Conservation (phyloP, 202 grass and related monocot genomes). For the Carex arenaria region DNA sequence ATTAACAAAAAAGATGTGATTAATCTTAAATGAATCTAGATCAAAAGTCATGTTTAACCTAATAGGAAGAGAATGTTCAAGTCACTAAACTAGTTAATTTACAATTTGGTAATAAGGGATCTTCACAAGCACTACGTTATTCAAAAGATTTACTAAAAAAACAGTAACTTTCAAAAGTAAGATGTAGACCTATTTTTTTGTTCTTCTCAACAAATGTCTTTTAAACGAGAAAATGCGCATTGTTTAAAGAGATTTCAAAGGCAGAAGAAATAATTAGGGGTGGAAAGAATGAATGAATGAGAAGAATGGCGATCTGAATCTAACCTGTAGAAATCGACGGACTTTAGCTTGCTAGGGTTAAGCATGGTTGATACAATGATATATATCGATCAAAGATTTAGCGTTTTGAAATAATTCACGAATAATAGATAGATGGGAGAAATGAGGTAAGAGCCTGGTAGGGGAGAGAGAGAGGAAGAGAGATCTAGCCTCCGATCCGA, state of each 20-base stretch:
- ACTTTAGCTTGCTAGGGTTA: slow-evolving; percentile 89
- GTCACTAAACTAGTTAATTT: neutral
- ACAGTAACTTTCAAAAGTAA: neutral
- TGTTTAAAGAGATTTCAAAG: neutral
- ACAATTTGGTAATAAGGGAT: neutral
- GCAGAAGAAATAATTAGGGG: neutral
- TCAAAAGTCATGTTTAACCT: neutral
- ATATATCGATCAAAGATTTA: neutral
- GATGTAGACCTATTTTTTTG: neutral
- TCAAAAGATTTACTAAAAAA: no score
- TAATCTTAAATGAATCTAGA: neutral
- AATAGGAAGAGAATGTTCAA: neutral
- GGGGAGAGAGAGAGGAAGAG: neutral
- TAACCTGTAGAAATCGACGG: slow-evolving; percentile 97
- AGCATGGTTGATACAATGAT: slow-evolving; percentile 75
- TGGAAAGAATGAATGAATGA: neutral
- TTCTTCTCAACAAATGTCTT: neutral
- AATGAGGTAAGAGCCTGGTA: neutral
- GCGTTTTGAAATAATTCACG: neutral
- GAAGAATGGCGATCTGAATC: neutral
- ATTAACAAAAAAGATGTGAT: neutral
- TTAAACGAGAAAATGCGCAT: neutral
- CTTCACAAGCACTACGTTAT: neutral
- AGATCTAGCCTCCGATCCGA: neutral
- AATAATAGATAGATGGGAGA: neutral